A percentile compares a stretch with the other conserved stretches of the same genome.
Conservation (phyloP, 108 stramenopile species). For the Hondaea fermentalgiana region DNA sequence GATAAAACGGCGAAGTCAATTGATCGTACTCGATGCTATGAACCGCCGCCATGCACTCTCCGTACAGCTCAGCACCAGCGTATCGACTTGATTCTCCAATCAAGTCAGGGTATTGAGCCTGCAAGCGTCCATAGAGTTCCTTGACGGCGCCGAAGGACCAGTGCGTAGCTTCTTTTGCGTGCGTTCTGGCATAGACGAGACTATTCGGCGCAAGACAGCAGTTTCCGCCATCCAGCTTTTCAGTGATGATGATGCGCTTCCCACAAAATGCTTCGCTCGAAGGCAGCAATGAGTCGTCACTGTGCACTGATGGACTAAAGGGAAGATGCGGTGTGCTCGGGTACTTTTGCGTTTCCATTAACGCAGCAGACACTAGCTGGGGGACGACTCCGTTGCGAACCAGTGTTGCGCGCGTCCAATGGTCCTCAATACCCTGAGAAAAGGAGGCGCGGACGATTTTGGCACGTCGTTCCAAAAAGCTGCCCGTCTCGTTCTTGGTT, state of each 20-base stretch:
- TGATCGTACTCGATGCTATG: constrained; percentile 6
- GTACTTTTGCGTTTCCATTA: background rate
- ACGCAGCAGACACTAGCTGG: too few species aligned
- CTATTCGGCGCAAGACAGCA: background rate
- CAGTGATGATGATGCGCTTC: background rate
- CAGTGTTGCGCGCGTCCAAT: constrained; percentile 28
- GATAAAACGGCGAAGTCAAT: background rate
- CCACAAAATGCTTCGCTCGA: background rate
- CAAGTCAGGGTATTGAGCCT: background rate
- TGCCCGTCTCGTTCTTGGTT: too few species aligned
- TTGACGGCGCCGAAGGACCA: constrained; percentile 4
- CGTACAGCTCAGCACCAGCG: background rate
- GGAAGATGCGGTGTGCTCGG: background rate
- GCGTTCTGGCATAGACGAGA: background rate
- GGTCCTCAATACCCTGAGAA: constrained; percentile 21
- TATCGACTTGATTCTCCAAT: background rate
- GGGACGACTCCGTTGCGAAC: background rate
- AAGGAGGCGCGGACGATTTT: constrained; percentile 44
- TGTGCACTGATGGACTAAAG: background rate
- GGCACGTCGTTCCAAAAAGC: background rate
- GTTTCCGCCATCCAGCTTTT: constrained; percentile 6
- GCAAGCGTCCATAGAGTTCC: background rate
- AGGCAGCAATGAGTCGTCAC: background rate
- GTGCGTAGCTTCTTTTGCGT: background rate
- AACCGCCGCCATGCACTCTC: background rate